A percentile compares a stretch with the other conserved stretches of the same genome.
phyloP scores from a whole-genome alignment of 2,329 filamentous ascomycete species.

The Fusarium xyrophilum region DNA sequence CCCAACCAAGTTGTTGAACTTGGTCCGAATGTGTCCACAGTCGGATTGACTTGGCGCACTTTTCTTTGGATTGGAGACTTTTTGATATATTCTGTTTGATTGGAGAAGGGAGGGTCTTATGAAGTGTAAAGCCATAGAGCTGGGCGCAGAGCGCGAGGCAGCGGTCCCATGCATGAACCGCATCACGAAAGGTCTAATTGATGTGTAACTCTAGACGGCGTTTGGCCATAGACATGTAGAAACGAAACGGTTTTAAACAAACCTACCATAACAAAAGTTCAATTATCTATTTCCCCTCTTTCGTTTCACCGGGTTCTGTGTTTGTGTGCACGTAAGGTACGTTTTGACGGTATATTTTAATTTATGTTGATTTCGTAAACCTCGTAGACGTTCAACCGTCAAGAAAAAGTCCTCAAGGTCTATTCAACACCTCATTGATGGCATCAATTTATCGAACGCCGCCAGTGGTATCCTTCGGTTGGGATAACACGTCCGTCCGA shows the following conservation, averaged over 20 bases:
- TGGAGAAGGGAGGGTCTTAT: conserved; percentile 39
- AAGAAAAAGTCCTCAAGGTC: conserved; percentile 35
- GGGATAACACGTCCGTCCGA: conserved; percentile 37
- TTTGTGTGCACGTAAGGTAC: background rate
- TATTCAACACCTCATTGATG: conserved; percentile 26
- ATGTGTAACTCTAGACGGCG: conserved; percentile 54
- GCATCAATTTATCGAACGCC: conserved; percentile 35
- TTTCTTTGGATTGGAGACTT: conserved; percentile 45
- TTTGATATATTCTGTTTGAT: conserved; percentile 43
- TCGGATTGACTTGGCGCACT: conserved; percentile 36
- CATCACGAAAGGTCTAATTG: conserved; percentile 50
- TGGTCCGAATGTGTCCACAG: conserved; percentile 39
- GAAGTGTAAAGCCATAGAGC: conserved; percentile 49
- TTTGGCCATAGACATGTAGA: conserved; percentile 51
- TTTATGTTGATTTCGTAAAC: conserved; percentile 32
- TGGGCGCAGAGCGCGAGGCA: conserved; percentile 49
- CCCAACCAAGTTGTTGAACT: conserved; percentile 31
- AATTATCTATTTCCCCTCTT: background rate
- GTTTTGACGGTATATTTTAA: conserved; percentile 24
- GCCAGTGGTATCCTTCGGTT: conserved; percentile 38
- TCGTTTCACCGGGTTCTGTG: background rate
- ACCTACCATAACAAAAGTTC: conserved; percentile 24
- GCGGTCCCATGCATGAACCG: conserved; percentile 44
- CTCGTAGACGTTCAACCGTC: conserved; percentile 32
- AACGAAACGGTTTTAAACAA: conserved; percentile 45